Evolutionary conservation across 495 filamentous ascomycete genomes (phyloP).

Genomic region (Amorphotheca resinae): DNA sequence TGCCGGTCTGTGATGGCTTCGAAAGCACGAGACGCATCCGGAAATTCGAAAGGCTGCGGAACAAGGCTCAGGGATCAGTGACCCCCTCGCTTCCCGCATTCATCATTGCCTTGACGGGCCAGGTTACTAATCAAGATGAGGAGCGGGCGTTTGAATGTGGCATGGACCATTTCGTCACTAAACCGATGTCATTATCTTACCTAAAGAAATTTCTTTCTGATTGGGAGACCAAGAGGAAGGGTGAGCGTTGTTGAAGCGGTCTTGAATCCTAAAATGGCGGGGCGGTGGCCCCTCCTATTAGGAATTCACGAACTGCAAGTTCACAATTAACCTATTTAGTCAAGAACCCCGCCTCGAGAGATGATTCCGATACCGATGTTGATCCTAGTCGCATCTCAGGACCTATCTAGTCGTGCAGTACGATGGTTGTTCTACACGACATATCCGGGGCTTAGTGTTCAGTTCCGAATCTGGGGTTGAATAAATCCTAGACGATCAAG

Average conservation of each 20-base stretch:
- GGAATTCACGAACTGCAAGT: no score
- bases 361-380: no score
- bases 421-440: no score
- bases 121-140: conserved; percentile 47
- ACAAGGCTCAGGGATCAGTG: conserved; percentile 9
- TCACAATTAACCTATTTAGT: no score
- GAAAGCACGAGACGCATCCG: conserved; percentile 41
- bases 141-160: conserved; percentile 49
- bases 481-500: no score
- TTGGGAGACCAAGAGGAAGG: background rate
- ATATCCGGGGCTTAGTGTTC: no score
- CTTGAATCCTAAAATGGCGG: no score
- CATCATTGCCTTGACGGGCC: conserved; percentile 55
- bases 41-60: conserved; percentile 27
- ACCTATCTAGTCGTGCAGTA: no score
- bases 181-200: conserved; percentile 37
- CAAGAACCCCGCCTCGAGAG: no score
- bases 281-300: no score
- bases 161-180: conserved; percentile 53
- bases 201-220: conserved; percentile 2
- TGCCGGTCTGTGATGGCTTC: conserved; percentile 51
- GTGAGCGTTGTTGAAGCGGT: background rate
- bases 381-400: no score
- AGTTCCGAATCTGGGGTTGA: no score
- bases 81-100: conserved; percentile 24